A percentile compares a stretch with the other conserved stretches of the same genome.
Evolutionary conservation across 2,329 filamentous ascomycete species (phyloP).

Genomic region (Alternaria angustiovoidea): DNA sequence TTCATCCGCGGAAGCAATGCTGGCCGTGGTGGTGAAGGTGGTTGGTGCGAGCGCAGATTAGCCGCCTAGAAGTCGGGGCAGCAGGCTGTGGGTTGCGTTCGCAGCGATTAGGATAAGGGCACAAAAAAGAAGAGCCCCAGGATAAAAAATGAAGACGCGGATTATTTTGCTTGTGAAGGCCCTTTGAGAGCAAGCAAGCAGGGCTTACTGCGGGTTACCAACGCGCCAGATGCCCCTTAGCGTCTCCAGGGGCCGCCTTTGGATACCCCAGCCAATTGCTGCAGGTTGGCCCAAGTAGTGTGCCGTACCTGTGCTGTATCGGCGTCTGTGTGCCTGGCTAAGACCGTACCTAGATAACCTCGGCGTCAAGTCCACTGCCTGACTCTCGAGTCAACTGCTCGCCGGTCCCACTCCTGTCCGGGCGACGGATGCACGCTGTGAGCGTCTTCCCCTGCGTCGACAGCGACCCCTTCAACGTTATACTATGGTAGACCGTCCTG

Average conservation of each 20-base stretch:
- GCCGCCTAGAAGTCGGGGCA: background rate
- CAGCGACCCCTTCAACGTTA: background rate
- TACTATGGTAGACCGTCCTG: background rate
- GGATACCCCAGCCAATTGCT: constrained; percentile 12
- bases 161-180: constrained; percentile 18
- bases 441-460: background rate
- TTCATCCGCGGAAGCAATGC: constrained; percentile 17
- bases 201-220: constrained; percentile 11
- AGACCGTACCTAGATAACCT: constrained; percentile 2
- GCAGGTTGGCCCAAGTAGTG: constrained; percentile 6
- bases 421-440: background rate
- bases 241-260: constrained; percentile 18
- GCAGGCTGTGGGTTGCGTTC: background rate
- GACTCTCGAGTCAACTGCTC: constrained; percentile 2
- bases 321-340: constrained; percentile 7
- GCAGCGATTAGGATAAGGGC: background rate
- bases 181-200: constrained; percentile 3
- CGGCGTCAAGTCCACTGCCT: constrained; percentile 1
- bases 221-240: constrained; percentile 21
- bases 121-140: constrained; percentile 2
- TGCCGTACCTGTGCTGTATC: constrained; percentile 2
- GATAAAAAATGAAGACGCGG: constrained; percentile 15
- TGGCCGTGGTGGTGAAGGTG: background rate
- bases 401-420: constrained; percentile 3
- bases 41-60: constrained; percentile 4